Percentiles rank a stretch among this genome's conserved stretches.
Conservation (phyloP, 805 yeast species). For the Ogataea corticis region DNA sequence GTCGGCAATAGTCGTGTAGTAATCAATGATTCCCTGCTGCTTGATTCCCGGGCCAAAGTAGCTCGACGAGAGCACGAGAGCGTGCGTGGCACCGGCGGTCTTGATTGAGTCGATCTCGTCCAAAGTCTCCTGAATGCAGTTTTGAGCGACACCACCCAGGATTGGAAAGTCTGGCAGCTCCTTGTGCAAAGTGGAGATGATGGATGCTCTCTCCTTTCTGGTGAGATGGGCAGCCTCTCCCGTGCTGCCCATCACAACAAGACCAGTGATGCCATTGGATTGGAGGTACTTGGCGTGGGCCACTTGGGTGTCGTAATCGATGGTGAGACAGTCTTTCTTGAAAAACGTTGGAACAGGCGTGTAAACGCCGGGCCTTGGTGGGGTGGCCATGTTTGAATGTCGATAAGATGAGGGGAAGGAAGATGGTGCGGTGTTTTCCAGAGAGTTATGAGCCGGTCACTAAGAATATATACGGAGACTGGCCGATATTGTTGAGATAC, state of each 20-base stretch:
- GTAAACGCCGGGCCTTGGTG: conserved; percentile 45
- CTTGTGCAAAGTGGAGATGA: conserved; percentile 36
- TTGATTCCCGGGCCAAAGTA: conserved; percentile 48
- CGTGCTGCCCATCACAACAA: conserved; percentile 53
- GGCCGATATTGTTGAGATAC: neutral
- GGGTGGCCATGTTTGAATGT: conserved; percentile 3
- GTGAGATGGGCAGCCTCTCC: conserved; percentile 57
- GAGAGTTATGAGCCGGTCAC: no score
- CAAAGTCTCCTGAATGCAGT: conserved; percentile 45
- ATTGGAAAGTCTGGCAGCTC: conserved; percentile 43
- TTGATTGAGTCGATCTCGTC: conserved; percentile 39
- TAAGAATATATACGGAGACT: no score
- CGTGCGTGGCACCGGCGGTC: conserved; percentile 41
- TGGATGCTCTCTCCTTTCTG: conserved; percentile 41
- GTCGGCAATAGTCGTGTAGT: conserved; percentile 46
- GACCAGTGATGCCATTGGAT: conserved; percentile 47
- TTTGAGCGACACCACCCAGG: conserved; percentile 51
- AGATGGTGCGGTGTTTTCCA: no score
- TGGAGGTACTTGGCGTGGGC: conserved; percentile 45
- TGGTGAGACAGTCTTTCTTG: conserved; percentile 40
- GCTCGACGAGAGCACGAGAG: conserved; percentile 44
- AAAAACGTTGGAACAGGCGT: conserved; percentile 58
- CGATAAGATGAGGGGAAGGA: no score
- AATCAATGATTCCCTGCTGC: conserved; percentile 48
- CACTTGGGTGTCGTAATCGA: conserved; percentile 47